phyloP scores from a whole-genome alignment of 495 filamentous ascomycete genomes.

The Aspergillus heteromorphus region DNA sequence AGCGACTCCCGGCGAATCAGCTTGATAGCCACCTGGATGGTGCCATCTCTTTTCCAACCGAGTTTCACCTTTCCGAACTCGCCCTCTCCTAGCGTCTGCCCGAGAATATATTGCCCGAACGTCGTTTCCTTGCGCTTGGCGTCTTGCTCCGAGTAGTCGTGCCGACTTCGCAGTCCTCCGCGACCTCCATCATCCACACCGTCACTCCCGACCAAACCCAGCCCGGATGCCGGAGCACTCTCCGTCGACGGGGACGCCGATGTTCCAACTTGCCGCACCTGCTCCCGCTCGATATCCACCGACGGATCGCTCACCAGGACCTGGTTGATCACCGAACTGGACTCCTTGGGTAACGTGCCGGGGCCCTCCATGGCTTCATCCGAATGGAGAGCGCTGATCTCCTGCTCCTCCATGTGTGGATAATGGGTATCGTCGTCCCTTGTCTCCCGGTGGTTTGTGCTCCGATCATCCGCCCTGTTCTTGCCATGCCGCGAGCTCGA shows the following conservation, averaged over 20 bases:
- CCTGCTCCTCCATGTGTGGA: constrained; percentile 25
- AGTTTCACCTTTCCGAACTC: constrained; percentile 99
- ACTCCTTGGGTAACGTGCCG: constrained; percentile 32
- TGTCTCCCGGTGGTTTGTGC: constrained; percentile 29
- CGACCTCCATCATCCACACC: constrained; percentile 58
- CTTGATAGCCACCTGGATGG: constrained; percentile 95
- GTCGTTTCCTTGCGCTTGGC: constrained; percentile 67
- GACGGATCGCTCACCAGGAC: constrained; percentile 73
- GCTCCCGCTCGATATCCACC: constrained; percentile 72
- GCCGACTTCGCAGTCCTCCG: constrained; percentile 62
- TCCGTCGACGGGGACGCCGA: constrained; percentile 48
- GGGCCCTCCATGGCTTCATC: constrained; percentile 24
- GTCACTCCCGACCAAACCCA: constrained; percentile 49
- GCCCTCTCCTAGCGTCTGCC: constrained; percentile 95
- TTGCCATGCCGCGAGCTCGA: constrained; percentile 31
- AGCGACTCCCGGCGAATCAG: constrained; percentile 88
- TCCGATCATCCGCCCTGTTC: constrained; percentile 30
- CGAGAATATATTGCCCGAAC: constrained; percentile 92
- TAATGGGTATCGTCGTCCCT: constrained; percentile 24
- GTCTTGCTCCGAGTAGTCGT: constrained; percentile 60
- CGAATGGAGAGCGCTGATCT: constrained; percentile 12
- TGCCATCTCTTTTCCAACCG: constrained; percentile 96
- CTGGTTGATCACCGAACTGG: constrained; percentile 61
- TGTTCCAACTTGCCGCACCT: constrained; percentile 62
- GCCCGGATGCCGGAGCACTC: constrained; percentile 46